Percentiles rank a stretch among this genome's conserved stretches.
Evolutionary conservation across 2,329 filamentous ascomycete species (phyloP).

Genomic region (Beauveria pseudobassiana): DNA sequence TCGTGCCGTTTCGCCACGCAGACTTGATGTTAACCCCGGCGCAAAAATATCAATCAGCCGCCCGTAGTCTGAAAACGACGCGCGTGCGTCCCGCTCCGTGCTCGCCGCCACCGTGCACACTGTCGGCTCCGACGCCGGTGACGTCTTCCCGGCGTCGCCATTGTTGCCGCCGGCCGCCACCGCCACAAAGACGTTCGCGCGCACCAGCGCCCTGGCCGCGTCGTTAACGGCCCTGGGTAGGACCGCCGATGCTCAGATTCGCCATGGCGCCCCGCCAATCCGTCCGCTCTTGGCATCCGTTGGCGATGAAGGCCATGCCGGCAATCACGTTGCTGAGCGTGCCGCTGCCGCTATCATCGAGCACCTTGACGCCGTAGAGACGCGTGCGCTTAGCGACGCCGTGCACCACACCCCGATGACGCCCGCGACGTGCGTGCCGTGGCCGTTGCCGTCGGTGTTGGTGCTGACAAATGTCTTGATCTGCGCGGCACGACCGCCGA

Average conservation of each 20-base stretch:
- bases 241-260: conserved; percentile 43
- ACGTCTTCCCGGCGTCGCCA: conserved; percentile 12
- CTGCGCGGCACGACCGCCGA: conserved; percentile 28
- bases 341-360: conserved; percentile 28
- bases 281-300: conserved; percentile 22
- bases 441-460: conserved; percentile 29
- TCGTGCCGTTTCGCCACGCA: conserved; percentile 34
- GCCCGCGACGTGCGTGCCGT: conserved; percentile 35
- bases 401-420: conserved; percentile 31
- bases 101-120: conserved; percentile 17
- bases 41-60: conserved; percentile 37
- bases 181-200: conserved; percentile 37
- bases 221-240: conserved; percentile 34
- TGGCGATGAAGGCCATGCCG: conserved; percentile 31
- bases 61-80: conserved; percentile 39
- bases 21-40: conserved; percentile 34
- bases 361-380: conserved; percentile 34
- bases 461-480: conserved; percentile 19
- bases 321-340: conserved; percentile 30
- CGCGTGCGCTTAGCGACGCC: conserved; percentile 33
- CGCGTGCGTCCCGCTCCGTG: conserved; percentile 22
- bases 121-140: conserved; percentile 17
- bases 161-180: conserved; percentile 42
- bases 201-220: conserved; percentile 35
- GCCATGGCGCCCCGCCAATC: conserved; percentile 36